phyloP scores from a whole-genome alignment of 2,329 filamentous ascomycete species.

The Fusarium longipes region DNA sequence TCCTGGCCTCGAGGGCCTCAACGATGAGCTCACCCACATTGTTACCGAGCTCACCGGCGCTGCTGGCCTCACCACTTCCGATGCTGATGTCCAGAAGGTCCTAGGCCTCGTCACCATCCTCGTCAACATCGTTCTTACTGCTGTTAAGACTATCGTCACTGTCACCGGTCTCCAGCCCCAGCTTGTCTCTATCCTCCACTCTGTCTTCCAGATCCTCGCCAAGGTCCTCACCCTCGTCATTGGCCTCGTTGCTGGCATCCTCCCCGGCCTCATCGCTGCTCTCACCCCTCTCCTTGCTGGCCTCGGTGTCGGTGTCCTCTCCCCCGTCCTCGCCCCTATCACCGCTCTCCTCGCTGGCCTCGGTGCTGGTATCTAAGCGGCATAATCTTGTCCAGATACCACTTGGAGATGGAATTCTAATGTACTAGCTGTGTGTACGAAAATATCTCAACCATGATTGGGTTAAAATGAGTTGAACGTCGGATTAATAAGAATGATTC shows the following conservation, averaged over 20 bases:
- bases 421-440: neutral
- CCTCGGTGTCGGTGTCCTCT: conserved; percentile 43
- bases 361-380: conserved; percentile 3
- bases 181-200: conserved; percentile 44
- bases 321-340: conserved; percentile 44
- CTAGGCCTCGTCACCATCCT: conserved; percentile 39
- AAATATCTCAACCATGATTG: neutral
- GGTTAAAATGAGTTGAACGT: neutral
- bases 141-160: conserved; percentile 41
- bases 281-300: conserved; percentile 46
- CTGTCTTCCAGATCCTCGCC: conserved; percentile 45
- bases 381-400: neutral
- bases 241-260: conserved; percentile 37
- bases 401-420: neutral
- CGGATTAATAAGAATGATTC: neutral
- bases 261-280: conserved; percentile 43
- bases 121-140: conserved; percentile 33
- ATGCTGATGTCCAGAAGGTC: conserved; percentile 43
- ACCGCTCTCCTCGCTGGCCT: conserved; percentile 42
- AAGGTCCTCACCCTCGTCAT: conserved; percentile 43
- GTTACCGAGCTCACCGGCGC: conserved; percentile 41
- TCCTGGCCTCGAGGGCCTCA: conserved; percentile 32
- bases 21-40: conserved; percentile 40
- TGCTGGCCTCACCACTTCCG: conserved; percentile 35
- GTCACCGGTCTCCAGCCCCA: conserved; percentile 42